Evolutionary conservation across 1,284 basidiomycete species (phyloP), one percentile per base, ranked within the genome.

Genomic region (Uromyces viciae-fabae): DNA sequence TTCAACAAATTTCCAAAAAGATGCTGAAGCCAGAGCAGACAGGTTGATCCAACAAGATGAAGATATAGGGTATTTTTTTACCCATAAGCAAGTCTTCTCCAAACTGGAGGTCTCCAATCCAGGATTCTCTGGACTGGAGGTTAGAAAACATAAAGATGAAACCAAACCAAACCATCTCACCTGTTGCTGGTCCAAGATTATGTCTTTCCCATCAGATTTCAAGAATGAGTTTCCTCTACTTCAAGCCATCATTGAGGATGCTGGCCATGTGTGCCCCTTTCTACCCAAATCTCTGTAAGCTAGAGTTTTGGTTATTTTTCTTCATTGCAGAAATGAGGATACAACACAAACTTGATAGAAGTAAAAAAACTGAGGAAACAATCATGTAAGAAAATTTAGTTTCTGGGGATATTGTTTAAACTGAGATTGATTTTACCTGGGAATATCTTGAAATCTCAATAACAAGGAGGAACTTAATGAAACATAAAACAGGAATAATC

Each of bases 281-380:
- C 36, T 60, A 71, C 68, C 68, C 17, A 71, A 71, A 25, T 71
- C 49, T 33, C 68, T n/a, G n/a, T n/a, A n/a, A n/a, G n/a, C n/a
- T n/a, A n/a, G n/a, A n/a, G n/a, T n/a, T n/a, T n/a, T n/a, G n/a
- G n/a, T n/a, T n/a, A n/a, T n/a, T n/a, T n/a, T n/a, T n/a, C n/a
- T n/a, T n/a, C n/a, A n/a, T n/a, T n/a, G n/a, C n/a, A n/a, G n/a
- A n/a, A n/a, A n/a, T n/a, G n/a, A n/a, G n/a, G n/a, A n/a, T n/a
- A n/a, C n/a, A n/a, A n/a, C n/a, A n/a, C n/a, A n/a, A n/a, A n/a
- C n/a, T n/a, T n/a, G n/a, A n/a, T n/a, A n/a, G n/a, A n/a, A n/a
- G n/a, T n/a, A n/a, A n/a, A n/a, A n/a, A n/a, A n/a, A n/a, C n/a
- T n/a, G n/a, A n/a, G n/a, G n/a, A n/a, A n/a, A n/a, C n/a, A n/a